Evolutionary conservation across 2,329 filamentous ascomycete species (phyloP).

Genomic region (Conoideocrella luteorostrata): DNA sequence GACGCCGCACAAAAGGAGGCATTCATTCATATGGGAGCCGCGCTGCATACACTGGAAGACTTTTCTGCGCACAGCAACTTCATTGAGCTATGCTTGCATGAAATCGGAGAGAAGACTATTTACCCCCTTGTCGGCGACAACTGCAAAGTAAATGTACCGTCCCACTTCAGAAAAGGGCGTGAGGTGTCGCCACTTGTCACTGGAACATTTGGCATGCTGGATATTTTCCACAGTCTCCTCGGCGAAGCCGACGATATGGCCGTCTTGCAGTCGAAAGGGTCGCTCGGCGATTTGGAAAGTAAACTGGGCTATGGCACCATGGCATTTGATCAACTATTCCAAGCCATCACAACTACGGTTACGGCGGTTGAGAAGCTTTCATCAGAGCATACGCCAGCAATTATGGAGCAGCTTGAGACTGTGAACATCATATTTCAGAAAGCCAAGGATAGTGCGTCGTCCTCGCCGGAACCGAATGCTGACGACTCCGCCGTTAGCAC

Average conservation of each 20-base stretch:
- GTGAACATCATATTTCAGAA: conserved; percentile 21
- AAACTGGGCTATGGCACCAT: conserved; percentile 57
- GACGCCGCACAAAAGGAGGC: conserved; percentile 53
- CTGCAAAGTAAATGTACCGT: conserved; percentile 32
- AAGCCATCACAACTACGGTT: conserved; percentile 19
- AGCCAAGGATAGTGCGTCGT: conserved; percentile 14
- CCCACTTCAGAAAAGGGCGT: conserved; percentile 43
- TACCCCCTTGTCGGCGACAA: conserved; percentile 41
- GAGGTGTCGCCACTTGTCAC: conserved; percentile 65
- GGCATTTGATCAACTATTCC: conserved; percentile 25
- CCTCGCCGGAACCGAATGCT: conserved; percentile 10
- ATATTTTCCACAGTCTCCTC: conserved; percentile 61
- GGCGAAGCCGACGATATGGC: conserved; percentile 48
- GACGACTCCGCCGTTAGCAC: conserved; percentile 5
- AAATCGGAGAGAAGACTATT: conserved; percentile 60
- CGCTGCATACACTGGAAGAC: conserved; percentile 66
- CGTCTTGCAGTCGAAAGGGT: conserved; percentile 42
- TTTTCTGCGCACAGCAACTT: conserved; percentile 66
- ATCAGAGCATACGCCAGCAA: conserved; percentile 14
- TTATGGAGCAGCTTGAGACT: conserved; percentile 20
- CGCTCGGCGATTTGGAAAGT: conserved; percentile 64
- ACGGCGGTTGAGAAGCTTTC: conserved; percentile 19
- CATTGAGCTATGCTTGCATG: conserved; percentile 62
- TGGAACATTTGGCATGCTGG: conserved; percentile 47
- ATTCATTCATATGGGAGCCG: conserved; percentile 62